Evolutionary conservation across 352 stramenopile genomes (phyloP).

Genomic region (Pythium diclinum): DNA sequence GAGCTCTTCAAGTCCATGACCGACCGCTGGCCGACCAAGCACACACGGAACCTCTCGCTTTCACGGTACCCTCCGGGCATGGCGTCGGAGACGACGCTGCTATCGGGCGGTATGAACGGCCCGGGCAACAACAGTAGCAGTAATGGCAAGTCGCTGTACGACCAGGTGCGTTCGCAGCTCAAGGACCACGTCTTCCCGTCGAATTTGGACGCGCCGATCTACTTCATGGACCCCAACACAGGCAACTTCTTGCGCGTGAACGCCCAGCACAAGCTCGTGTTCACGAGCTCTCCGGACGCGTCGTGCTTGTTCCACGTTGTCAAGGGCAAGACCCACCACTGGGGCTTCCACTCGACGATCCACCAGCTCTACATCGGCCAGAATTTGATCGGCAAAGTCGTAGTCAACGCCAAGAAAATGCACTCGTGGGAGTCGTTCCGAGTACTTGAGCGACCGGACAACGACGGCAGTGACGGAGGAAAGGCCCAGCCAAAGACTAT

Average conservation of each 20-base stretch:
- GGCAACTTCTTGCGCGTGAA: constrained; percentile 56
- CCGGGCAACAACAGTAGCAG: constrained; percentile 23
- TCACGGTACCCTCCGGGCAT: not conserved
- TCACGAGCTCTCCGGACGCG: constrained; percentile 53
- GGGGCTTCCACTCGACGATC: constrained; percentile 65
- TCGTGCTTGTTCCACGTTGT: constrained; percentile 76
- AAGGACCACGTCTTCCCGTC: constrained; percentile 53
- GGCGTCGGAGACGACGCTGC: constrained; percentile 4
- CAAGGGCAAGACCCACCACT: constrained; percentile 74
- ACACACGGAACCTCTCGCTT: constrained; percentile 15
- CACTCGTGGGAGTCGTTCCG: constrained; percentile 72
- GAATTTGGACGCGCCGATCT: constrained; percentile 47
- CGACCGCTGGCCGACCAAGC: constrained; percentile 38
- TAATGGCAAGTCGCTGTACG: constrained; percentile 59
- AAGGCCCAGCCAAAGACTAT: constrained; percentile 29
- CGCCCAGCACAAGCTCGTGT: constrained; percentile 61
- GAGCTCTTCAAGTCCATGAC: constrained; percentile 48
- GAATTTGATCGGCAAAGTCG: constrained; percentile 64
- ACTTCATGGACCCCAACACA: constrained; percentile 60
- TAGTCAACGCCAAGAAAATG: constrained; percentile 64
- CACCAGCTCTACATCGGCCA: constrained; percentile 70
- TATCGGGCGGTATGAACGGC: not conserved
- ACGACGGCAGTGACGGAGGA: constrained; percentile 13
- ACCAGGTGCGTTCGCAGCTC: constrained; percentile 55
- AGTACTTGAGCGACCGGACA: constrained; percentile 46